Evolutionary conservation across 768 basidiomycete genomes (phyloP).

Genomic region (Lepiota brunneoincarnata): DNA sequence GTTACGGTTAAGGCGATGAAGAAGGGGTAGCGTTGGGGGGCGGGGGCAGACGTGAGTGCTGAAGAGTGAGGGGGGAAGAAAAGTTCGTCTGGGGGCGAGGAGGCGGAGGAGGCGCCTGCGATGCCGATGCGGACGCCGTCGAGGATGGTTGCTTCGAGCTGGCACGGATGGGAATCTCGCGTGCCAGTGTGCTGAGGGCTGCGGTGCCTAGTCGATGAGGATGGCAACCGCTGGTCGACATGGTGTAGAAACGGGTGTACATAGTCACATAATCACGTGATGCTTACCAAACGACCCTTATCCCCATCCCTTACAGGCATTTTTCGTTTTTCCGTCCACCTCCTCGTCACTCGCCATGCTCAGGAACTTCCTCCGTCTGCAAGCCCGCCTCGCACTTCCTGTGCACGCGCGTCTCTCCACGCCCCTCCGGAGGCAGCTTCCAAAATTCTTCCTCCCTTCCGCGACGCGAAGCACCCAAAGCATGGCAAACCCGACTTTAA

Average conservation of each 20-base stretch:
- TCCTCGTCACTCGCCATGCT: slow-evolving; percentile 28
- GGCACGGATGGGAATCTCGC: no score
- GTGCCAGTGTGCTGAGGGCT: no score
- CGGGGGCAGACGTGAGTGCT: slow-evolving; percentile 39
- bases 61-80: slow-evolving; percentile 57
- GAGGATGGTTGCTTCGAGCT: neutral
- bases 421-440: slow-evolving; percentile 12
- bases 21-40: slow-evolving; percentile 46
- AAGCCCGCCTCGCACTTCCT: slow-evolving; percentile 30
- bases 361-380: slow-evolving; percentile 32
- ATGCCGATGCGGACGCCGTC: slow-evolving; percentile 56
- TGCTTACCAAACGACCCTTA: no score
- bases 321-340: neutral
- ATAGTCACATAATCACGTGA: neutral
- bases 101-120: slow-evolving; percentile 53
- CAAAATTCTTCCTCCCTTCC: slow-evolving; percentile 6
- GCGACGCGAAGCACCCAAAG: slow-evolving; percentile 1
- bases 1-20: slow-evolving; percentile 49
- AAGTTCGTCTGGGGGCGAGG: slow-evolving; percentile 41
- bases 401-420: slow-evolving; percentile 21
- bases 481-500: slow-evolving; percentile 5
- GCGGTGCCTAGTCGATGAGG: no score
- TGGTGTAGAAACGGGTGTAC: no score
- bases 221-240: no score
- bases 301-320: neutral